Evolutionary conservation across 495 filamentous ascomycete species (phyloP).

Genomic region (Cercophora newfieldiana): DNA sequence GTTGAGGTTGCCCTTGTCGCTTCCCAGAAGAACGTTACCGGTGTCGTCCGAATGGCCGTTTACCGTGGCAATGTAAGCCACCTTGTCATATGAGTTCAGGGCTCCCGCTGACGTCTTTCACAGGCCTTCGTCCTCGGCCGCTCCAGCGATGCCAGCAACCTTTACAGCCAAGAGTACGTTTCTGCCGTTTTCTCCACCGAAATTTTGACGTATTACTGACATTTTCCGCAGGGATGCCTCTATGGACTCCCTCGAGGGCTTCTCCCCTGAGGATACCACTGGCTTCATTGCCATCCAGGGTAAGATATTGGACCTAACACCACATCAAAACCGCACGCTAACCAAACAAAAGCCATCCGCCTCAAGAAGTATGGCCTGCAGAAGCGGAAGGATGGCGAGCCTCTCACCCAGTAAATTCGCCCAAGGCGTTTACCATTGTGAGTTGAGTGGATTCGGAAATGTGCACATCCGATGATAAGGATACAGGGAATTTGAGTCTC

Average conservation of each 20-base stretch:
- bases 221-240: conserved; percentile 54
- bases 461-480: background rate
- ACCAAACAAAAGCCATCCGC: conserved; percentile 63
- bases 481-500: background rate
- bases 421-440: background rate
- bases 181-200: no score
- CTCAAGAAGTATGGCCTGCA: conserved; percentile 84
- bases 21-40: conserved; percentile 63
- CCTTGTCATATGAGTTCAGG: background rate
- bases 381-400: conserved; percentile 63
- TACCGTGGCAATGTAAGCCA: conserved; percentile 68
- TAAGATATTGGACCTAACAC: background rate
- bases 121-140: conserved; percentile 68
- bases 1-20: conserved; percentile 67
- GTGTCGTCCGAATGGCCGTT: conserved; percentile 65
- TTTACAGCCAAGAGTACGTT: conserved; percentile 67
- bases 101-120: background rate
- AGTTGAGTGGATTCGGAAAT: background rate
- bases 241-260: conserved; percentile 87
- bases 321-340: background rate
- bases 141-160: conserved; percentile 73
- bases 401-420: conserved; percentile 35
- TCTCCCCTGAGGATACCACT: conserved; percentile 67
- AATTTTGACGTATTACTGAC: background rate
- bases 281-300: conserved; percentile 75